These are phyloP conservation scores for Colletotrichum sp. DNA, from an alignment of 2,329 filamentous ascomycete species.

Conservation along the genomic window DNA sequence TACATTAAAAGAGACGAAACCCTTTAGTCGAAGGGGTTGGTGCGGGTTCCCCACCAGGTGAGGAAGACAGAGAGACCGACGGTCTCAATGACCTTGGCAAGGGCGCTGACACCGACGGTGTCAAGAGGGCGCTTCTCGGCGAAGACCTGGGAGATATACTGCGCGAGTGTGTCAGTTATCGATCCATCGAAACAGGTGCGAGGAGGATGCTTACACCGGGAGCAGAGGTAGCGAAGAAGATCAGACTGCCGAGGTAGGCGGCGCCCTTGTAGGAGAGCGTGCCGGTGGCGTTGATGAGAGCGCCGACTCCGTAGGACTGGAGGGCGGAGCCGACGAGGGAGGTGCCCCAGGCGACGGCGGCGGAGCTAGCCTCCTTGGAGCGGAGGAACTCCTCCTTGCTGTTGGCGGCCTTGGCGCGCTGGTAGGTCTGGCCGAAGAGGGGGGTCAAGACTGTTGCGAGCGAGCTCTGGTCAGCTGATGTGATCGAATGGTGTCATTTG, in stretches of 20 bases:
- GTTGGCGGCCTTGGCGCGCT: conserved; percentile 88
- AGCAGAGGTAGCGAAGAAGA: conserved; percentile 91
- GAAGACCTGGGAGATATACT: conserved; percentile 88
- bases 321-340: conserved; percentile 87
- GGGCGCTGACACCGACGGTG: conserved; percentile 82
- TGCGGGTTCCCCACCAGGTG: conserved; percentile 97
- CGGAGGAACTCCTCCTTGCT: conserved; percentile 96
- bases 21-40: conserved; percentile 84
- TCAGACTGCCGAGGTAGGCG: conserved; percentile 86
- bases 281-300: conserved; percentile 91
- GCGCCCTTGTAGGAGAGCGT: conserved; percentile 97
- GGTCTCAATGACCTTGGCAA: conserved; percentile 90
- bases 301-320: conserved; percentile 88
- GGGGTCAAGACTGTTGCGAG: conserved; percentile 71
- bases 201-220: conserved; percentile 34
- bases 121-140: conserved; percentile 92
- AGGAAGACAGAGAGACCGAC: conserved; percentile 90
- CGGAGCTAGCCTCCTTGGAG: conserved; percentile 89
- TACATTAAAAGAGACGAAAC: neutral
- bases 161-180: neutral
- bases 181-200: too few relatives aligned
- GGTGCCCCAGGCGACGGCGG: conserved; percentile 88
- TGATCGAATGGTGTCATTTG: neutral
- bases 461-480: neutral
- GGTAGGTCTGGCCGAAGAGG: conserved; percentile 93